Percentiles rank a stretch among this genome's conserved stretches.
phyloP scores from a whole-genome alignment of 73 alveolate species.

The Paramecium bursaria region DNA sequence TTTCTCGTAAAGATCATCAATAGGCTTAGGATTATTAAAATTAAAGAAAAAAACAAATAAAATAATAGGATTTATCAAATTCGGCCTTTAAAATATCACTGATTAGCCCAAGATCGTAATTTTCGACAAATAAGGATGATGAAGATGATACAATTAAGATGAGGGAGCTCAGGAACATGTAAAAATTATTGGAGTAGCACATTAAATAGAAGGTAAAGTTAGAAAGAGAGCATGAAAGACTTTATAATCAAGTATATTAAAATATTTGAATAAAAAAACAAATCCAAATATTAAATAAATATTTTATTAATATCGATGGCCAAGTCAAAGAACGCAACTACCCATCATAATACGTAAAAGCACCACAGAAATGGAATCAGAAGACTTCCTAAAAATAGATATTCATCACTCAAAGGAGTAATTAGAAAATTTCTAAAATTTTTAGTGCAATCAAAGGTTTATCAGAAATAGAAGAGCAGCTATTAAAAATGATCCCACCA shows the following conservation, averaged over 20 bases:
- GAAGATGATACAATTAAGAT: too few species aligned
- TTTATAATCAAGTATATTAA: slow-evolving; percentile 5
- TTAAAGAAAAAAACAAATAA: too few species aligned
- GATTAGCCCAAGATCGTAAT: too few species aligned
- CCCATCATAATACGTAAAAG: slow-evolving; percentile 48
- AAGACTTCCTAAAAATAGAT: slow-evolving; percentile 25
- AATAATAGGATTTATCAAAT: too few species aligned
- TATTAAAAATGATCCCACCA: slow-evolving; percentile 69
- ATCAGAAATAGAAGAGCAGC: slow-evolving; percentile 71
- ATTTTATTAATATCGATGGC: slow-evolving; percentile 44
- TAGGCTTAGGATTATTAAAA: too few species aligned
- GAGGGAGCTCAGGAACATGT: neutral
- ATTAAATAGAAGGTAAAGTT: slow-evolving; percentile 9
- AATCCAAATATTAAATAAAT: slow-evolving; percentile 37
- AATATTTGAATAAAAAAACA: slow-evolving; percentile 27
- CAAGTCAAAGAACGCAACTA: slow-evolving; percentile 58
- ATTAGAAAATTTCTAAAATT: neutral
- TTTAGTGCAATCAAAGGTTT: slow-evolving; percentile 67
- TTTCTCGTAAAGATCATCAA: too few species aligned
- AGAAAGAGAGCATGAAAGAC: neutral
- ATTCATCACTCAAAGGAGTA: slow-evolving; percentile 57
- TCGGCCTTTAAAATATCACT: too few species aligned
- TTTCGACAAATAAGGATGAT: too few species aligned
- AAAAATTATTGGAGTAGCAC: slow-evolving; percentile 1
- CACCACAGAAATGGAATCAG: slow-evolving; percentile 53